These are phyloP conservation scores for Lotmaria passim DNA, from an alignment of 208 protist species.

Conservation along the genomic window DNA sequence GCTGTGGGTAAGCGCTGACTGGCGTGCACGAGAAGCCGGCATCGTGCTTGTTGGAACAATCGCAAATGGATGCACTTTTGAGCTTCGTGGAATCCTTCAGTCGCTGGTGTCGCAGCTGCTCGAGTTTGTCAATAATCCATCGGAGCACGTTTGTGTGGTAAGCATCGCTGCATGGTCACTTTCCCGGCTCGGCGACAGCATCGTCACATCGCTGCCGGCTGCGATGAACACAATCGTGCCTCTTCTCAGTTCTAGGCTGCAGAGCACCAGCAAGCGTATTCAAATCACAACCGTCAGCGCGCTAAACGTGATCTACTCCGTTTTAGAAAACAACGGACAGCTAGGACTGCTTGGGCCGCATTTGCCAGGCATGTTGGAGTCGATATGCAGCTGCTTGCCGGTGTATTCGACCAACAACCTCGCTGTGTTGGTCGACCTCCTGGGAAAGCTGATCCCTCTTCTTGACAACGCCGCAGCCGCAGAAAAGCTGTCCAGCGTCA, in stretches of 20 bases:
- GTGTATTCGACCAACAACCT: slow-evolving; percentile 83
- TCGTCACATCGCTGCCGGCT: slow-evolving; percentile 32
- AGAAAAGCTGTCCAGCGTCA: slow-evolving; percentile 32
- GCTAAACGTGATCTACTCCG: slow-evolving; percentile 50
- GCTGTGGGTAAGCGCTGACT: slow-evolving; percentile 63
- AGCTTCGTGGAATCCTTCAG: slow-evolving; percentile 49
- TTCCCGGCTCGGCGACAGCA: slow-evolving; percentile 65
- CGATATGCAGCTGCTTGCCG: slow-evolving; percentile 56
- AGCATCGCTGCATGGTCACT: slow-evolving; percentile 87
- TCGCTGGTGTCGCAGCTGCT: slow-evolving; percentile 55
- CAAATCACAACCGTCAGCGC: slow-evolving; percentile 74
- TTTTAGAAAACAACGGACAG: slow-evolving; percentile 46
- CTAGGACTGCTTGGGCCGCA: slow-evolving; percentile 24
- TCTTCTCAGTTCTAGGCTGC: slow-evolving; percentile 52
- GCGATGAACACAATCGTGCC: slow-evolving; percentile 43
- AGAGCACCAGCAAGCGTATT: slow-evolving; percentile 83
- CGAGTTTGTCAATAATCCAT: slow-evolving; percentile 42
- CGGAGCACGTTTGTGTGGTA: slow-evolving; percentile 81
- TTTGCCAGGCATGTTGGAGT: slow-evolving; percentile 41
- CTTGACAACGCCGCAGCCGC: slow-evolving; percentile 27
- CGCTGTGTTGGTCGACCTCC: slow-evolving; percentile 66
- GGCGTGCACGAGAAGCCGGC: slow-evolving; percentile 66
- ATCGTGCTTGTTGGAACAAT: slow-evolving; percentile 86
- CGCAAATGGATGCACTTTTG: slow-evolving; percentile 56
- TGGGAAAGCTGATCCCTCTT: slow-evolving; percentile 36